phyloP scores from a whole-genome alignment of 2,329 filamentous ascomycete genomes.

The Colletotrichum sp. region DNA sequence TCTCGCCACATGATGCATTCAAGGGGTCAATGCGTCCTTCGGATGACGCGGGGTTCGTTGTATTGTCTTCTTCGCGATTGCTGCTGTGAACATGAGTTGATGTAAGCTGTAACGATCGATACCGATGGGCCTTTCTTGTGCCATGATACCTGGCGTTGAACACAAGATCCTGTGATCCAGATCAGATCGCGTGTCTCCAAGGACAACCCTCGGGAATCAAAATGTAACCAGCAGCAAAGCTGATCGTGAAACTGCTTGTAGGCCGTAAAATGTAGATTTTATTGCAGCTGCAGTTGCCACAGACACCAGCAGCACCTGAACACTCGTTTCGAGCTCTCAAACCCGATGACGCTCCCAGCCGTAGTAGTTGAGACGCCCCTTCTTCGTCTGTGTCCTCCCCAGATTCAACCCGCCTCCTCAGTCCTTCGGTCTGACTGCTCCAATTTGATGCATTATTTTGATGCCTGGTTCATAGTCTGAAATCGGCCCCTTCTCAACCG shows the following conservation, averaged over 20 bases:
- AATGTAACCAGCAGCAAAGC: not conserved
- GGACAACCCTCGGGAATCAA: no score
- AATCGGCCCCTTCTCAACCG: not conserved
- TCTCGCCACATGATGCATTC: slow-evolving; percentile 9
- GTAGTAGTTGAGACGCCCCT: not conserved
- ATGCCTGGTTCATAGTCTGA: not conserved
- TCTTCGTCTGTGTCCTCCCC: not conserved
- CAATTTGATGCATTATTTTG: not conserved
- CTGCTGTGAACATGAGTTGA: not conserved
- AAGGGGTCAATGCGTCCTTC: not conserved
- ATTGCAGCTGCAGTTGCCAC: slow-evolving; percentile 11
- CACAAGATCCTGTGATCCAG: not conserved
- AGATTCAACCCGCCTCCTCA: not conserved
- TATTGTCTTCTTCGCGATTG: not conserved
- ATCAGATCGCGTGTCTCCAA: not conserved
- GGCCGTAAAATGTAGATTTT: slow-evolving; percentile 5
- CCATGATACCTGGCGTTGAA: not conserved
- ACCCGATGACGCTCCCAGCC: not conserved
- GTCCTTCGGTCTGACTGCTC: not conserved
- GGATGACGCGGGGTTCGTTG: slow-evolving; percentile 3
- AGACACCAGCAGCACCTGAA: not conserved
- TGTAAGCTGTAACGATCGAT: not conserved
- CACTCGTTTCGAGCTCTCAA: not conserved
- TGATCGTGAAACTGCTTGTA: not conserved
- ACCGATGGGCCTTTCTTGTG: not conserved